A percentile compares a stretch with the other conserved stretches of the same genome.
phyloP scores from a whole-genome alignment of 257 asterid species.

The Solanum bulbocastanum region DNA sequence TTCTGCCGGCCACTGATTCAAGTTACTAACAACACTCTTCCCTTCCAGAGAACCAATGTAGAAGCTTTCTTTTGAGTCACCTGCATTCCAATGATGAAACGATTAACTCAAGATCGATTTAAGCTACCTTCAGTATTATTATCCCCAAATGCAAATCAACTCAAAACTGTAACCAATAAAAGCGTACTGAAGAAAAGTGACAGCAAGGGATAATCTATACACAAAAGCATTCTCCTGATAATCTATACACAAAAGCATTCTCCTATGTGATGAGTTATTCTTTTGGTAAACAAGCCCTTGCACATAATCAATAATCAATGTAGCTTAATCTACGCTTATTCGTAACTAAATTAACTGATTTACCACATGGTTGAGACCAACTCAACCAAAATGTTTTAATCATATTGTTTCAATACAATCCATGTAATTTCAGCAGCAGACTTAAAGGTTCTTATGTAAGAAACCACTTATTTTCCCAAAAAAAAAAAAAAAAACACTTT shows the following conservation, averaged over 20 bases:
- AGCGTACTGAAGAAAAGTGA: neutral
- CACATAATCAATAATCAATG: neutral
- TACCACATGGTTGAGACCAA: neutral
- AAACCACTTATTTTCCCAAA: neutral
- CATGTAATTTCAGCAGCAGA: neutral
- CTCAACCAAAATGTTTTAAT: neutral
- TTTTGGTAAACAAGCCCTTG: neutral
- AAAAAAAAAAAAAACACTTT: neutral
- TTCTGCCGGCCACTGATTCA: conserved; percentile 58
- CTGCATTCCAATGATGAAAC: conserved; percentile 12
- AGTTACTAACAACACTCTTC: neutral
- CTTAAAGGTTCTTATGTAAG: neutral
- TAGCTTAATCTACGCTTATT: neutral
- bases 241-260: neutral
- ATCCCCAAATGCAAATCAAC: neutral
- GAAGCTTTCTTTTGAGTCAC: conserved; percentile 55
- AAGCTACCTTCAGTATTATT: neutral
- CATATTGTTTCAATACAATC: neutral
- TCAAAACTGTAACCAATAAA: neutral
- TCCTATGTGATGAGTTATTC: neutral
- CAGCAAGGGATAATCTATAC: neutral
- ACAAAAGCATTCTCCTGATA: too few relatives aligned
- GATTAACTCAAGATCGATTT: neutral
- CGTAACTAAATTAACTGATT: neutral
- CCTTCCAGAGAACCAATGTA: conserved; percentile 38